A percentile compares a stretch with the other conserved stretches of the same genome.
Conservation (phyloP, 192 early-diverging fungal genomes). For the Endogone sp. region DNA sequence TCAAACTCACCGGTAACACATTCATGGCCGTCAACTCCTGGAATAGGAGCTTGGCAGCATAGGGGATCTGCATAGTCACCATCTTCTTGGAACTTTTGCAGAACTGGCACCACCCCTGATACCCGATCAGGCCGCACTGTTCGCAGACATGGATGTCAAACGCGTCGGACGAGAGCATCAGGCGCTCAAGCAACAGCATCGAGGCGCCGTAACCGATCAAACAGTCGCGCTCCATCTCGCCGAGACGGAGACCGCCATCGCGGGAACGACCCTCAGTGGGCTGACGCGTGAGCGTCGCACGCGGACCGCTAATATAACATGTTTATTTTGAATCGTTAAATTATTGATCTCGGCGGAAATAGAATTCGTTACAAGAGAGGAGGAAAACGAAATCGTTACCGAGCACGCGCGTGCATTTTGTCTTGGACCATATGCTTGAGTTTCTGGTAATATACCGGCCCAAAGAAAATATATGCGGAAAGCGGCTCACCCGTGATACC, state of each 20-base stretch:
- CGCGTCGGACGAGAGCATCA: conserved; percentile 89
- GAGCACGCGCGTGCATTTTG: conserved; percentile 95
- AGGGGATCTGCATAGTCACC: conserved; percentile 92
- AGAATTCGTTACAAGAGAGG: not conserved
- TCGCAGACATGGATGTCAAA: conserved; percentile 93
- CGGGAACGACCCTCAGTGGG: conserved; percentile 96
- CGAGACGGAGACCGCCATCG: conserved; percentile 95
- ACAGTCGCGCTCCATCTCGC: conserved; percentile 99
- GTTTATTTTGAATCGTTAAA: conserved; percentile 10
- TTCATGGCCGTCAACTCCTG: conserved; percentile 98
- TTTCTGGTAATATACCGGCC: conserved; percentile 95
- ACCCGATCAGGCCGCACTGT: conserved; percentile 87
- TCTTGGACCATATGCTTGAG: conserved; percentile 99
- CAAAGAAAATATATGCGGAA: conserved; percentile 95
- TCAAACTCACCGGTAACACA: conserved; percentile 56
- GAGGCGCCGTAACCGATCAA: conserved; percentile 95
- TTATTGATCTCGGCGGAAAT: not conserved
- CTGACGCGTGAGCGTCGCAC: conserved; percentile 87
- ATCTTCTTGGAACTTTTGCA: conserved; percentile 84
- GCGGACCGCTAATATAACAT: too few species aligned
- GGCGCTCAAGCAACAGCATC: conserved; percentile 87
- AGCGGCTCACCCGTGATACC: conserved; percentile 86
- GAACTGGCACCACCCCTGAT: conserved; percentile 87
- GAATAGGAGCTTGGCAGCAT: conserved; percentile 97
- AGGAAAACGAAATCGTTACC: conserved; percentile 27